Base-by-base conservation (phyloP, 805 yeast species). In the Spencermartinsiella europaea region DNA sequence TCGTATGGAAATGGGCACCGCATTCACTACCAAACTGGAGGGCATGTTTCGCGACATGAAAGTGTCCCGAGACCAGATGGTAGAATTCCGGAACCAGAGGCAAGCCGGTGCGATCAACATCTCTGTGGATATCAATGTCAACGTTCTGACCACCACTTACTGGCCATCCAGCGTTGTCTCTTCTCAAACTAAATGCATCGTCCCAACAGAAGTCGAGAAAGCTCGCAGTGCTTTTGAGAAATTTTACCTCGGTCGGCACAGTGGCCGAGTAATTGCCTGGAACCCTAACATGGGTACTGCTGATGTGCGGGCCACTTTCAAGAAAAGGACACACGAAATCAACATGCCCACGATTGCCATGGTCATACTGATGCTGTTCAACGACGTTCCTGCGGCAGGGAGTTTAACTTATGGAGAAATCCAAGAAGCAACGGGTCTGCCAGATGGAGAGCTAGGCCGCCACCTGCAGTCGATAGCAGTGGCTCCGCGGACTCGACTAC, bases 11-110 rank as follows among this genome's bases (percentile, higher is more conserved):
- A 74, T 85, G 58, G 96, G 96, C 0, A 74, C 85, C 2, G 75
- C 88, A 0, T 84, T 86, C 45, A 80, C 95, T 0, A 77, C 85
- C 2, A 84, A 84, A 55, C 71, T 90, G 27, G 89, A 87, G 59
- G 88, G 86, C 37, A 90, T 90, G 96, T 79, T 87, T 53, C 76
- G 82, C 57, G 97, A 90, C 59, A 80, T 88, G 39, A 76, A 76
- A 49, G 53, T 73, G 0, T 83, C 89, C 0, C 68, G 66, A 38
- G 83, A 76, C 21, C 56, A 72, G 22, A 67, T 75, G 37, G 44
- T 57, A 10, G 74, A 68, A 33, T 79, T 75, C 60, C 60, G 64
- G 44, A 31, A 41, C 35, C 25, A 53, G 7, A 41, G 54, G 17
- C 34, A 46, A 38, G n/a, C 38, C 16, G 47, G 31, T 5, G 46